Evolutionary conservation across 2,329 filamentous ascomycete species (phyloP), one percentile per base, ranked within the genome.

Genomic region (Trichophyton benhamiae): DNA sequence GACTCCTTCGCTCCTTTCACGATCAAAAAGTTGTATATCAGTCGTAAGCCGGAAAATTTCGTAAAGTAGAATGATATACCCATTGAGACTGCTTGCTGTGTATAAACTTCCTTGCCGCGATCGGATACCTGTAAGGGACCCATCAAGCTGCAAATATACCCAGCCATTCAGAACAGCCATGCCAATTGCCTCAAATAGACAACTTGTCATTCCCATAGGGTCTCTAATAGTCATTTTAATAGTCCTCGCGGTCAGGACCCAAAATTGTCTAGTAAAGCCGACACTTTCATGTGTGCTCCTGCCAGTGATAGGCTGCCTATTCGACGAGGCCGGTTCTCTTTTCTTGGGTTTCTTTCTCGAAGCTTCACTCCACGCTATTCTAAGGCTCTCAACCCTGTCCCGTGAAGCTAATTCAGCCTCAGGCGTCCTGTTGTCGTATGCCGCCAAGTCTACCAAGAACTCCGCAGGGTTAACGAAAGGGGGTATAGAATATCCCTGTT

Each of bases 391-490:
- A 0, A 91, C 85, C 7, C 87, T 79, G 0, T 77, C 74, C 13
- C 78, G 77, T 0, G 83, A 87, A 41, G 79, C 77, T 13, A 75
- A 73, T 68, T 91, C 88, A 3, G 86, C 75, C 66, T 88, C 85
- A 0, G 82, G 79, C 0, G 83, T 85, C 3, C 88, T 81, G 67
- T 85, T 89, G 68, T 91, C 88, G 9, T 90, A 77, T 4, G 88
- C 87, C 1, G 87, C 85, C 36, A 88, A 77, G 65, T 91, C 88
- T 61, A 91, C 86, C 58, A 90, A 72, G 68, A 86, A 87, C 66
- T 91, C 88, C 1, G 88, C 88, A 0, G 88, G 88, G 66, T 91
- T 91, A 53, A 89, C 86, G 66, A 89, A 90, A 0, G 83, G 76
- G 0, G 87, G 87, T 52, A 89, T 74, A 11, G 80, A 74, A 65